A percentile compares a stretch with the other conserved stretches of the same genome.
These are phyloP conservation scores for Arthrobotrys iridis DNA, from an alignment of 2,329 filamentous ascomycete genomes.

Conservation along the genomic window DNA sequence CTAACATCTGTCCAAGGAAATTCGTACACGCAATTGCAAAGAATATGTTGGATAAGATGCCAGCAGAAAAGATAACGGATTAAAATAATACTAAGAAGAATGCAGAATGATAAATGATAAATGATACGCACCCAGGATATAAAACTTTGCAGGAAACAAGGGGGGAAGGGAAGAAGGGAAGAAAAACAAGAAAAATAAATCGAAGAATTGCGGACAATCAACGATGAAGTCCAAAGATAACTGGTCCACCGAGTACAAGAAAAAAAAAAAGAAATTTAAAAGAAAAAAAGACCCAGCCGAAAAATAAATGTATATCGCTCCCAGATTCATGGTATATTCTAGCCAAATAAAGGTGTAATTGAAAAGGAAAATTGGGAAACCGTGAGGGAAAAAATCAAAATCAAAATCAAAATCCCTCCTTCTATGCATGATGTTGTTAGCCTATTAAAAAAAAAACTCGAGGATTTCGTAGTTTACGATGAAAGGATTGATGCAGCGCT, in stretches of 20 bases:
- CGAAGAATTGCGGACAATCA: background rate
- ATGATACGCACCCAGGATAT: slow-evolving; percentile 47
- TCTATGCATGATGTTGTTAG: slow-evolving; percentile 52
- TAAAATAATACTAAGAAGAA: slow-evolving; percentile 32
- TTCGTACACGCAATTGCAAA: slow-evolving; percentile 42
- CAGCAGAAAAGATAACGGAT: slow-evolving; percentile 13
- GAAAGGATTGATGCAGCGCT: slow-evolving; percentile 46
- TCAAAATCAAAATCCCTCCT: slow-evolving; percentile 51
- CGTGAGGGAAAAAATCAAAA: slow-evolving; percentile 5
- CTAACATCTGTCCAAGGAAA: slow-evolving; percentile 35
- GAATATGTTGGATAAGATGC: slow-evolving; percentile 31
- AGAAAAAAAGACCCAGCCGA: slow-evolving; percentile 17
- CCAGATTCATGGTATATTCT: slow-evolving; percentile 52
- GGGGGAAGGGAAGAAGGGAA: background rate
- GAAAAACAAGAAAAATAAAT: background rate
- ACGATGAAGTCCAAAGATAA: slow-evolving; percentile 2
- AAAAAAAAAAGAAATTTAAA: slow-evolving; percentile 7
- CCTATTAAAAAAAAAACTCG: slow-evolving; percentile 25
- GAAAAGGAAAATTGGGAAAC: slow-evolving; percentile 14
- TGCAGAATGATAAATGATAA: slow-evolving; percentile 3
- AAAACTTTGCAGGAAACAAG: slow-evolving; percentile 17
- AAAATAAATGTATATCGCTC: slow-evolving; percentile 43
- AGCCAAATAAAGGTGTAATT: slow-evolving; percentile 40
- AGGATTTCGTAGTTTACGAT: slow-evolving; percentile 26
- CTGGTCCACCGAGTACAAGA: slow-evolving; percentile 29